Evolutionary conservation across 495 filamentous ascomycete species (phyloP).

Genomic region (Lindgomyces ingoldianus): DNA sequence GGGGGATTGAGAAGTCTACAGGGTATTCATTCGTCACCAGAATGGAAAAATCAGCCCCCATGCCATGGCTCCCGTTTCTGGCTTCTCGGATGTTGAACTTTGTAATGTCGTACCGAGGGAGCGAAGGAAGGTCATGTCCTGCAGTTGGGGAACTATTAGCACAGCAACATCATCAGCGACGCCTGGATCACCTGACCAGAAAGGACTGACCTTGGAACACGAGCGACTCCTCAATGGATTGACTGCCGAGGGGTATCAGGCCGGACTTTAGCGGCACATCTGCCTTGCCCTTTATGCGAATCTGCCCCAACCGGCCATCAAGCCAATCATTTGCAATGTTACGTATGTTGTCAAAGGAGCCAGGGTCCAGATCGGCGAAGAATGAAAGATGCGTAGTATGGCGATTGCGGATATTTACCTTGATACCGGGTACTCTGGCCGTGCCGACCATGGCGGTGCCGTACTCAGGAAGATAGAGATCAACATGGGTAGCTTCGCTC

Average conservation of each 20-base stretch:
- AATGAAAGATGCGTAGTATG: slow-evolving; percentile 76
- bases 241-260: slow-evolving; percentile 71
- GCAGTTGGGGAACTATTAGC: slow-evolving; percentile 27
- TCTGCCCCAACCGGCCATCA: slow-evolving; percentile 66
- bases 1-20: slow-evolving; percentile 69
- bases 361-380: slow-evolving; percentile 69
- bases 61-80: slow-evolving; percentile 53
- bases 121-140: slow-evolving; percentile 67
- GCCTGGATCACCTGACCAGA: neutral
- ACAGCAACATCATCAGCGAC: slow-evolving; percentile 42
- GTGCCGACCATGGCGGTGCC: slow-evolving; percentile 73
- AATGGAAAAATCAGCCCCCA: slow-evolving; percentile 76
- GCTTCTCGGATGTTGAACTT: slow-evolving; percentile 73
- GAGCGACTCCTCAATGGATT: slow-evolving; percentile 68
- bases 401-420: slow-evolving; percentile 73
- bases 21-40: slow-evolving; percentile 71
- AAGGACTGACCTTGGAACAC: slow-evolving; percentile 72
- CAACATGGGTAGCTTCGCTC: slow-evolving; percentile 65
- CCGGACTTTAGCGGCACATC: slow-evolving; percentile 73
- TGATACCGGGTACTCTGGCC: slow-evolving; percentile 70
- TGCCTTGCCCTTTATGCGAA: slow-evolving; percentile 71
- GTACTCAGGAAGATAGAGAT: slow-evolving; percentile 84
- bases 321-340: slow-evolving; percentile 87
- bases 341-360: slow-evolving; percentile 74
- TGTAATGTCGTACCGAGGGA: slow-evolving; percentile 77